Conservation (phyloP, 2,329 filamentous ascomycete species). For the Coniochaeta pulveracea region DNA sequence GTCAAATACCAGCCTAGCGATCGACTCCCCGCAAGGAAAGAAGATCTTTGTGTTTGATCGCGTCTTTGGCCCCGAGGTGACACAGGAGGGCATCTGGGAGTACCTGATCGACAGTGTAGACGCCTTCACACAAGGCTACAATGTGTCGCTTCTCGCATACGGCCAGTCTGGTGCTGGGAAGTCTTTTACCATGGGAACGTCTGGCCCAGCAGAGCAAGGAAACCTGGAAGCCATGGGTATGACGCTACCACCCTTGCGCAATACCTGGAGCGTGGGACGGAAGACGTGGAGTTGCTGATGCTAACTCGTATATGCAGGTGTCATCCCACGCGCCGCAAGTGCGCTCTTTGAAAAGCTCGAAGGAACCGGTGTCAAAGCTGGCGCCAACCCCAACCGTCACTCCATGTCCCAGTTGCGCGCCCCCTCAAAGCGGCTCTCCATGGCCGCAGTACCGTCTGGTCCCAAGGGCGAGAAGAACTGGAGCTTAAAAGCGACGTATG, state of each 20-base stretch:
- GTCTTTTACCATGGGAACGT: constrained; percentile 98
- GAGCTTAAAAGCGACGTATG: constrained; percentile 88
- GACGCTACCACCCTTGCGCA: constrained; percentile 19
- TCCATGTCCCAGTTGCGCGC: constrained; percentile 70
- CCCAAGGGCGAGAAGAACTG: constrained; percentile 61
- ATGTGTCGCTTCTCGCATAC: constrained; percentile 93
- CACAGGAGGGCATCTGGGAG: constrained; percentile 87
- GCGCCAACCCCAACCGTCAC: constrained; percentile 38
- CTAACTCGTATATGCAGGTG: constrained; percentile 43
- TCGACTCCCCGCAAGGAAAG: constrained; percentile 84
- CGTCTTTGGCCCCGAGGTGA: constrained; percentile 74
- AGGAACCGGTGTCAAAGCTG: constrained; percentile 29
- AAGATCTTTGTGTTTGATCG: constrained; percentile 96
- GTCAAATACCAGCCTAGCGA: constrained; percentile 71
- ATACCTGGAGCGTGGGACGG: background rate
- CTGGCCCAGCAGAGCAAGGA: constrained; percentile 67
- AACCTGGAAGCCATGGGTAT: constrained; percentile 67
- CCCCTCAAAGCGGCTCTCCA: constrained; percentile 62
- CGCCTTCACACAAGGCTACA: constrained; percentile 92
- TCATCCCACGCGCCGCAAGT: constrained; percentile 85
- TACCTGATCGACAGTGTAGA: constrained; percentile 84
- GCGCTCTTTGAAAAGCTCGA: constrained; percentile 83
- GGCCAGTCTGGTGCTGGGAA: constrained; percentile 97
- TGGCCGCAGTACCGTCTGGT: constrained; percentile 25
- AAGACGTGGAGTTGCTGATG: background rate